phyloP scores from a whole-genome alignment of 441 rosid species.

The Gossypium lobatum region DNA sequence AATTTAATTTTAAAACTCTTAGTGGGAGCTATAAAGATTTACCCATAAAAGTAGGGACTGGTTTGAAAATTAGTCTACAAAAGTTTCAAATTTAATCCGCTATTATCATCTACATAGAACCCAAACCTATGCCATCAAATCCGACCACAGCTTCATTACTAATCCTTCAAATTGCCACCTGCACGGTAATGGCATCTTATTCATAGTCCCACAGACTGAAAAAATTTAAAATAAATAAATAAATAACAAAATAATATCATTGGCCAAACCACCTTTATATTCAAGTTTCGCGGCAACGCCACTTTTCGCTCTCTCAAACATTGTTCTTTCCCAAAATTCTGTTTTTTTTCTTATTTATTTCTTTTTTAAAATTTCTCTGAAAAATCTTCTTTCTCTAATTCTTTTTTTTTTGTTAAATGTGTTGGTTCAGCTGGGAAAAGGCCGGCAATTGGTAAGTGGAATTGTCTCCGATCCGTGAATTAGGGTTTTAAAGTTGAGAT shows the following conservation, averaged over 20 bases:
- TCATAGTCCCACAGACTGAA: neutral
- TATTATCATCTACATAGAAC: neutral
- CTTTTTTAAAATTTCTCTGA: neutral
- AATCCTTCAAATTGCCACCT: slow-evolving; percentile 4
- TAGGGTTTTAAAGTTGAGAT: slow-evolving; percentile 37
- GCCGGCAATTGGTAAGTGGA: slow-evolving; percentile 34
- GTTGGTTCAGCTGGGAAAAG: slow-evolving; percentile 19
- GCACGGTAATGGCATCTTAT: slow-evolving; percentile 16
- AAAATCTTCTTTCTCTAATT: slow-evolving; percentile 13
- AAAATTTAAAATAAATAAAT: neutral
- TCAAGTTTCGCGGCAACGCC: slow-evolving; percentile 99
- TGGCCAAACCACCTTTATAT: slow-evolving; percentile 50
- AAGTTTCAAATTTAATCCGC: neutral
- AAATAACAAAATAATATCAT: slow-evolving; percentile 22
- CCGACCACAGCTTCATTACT: neutral
- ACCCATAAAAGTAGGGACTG: neutral
- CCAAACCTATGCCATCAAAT: slow-evolving; percentile 10
- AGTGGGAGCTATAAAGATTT: neutral
- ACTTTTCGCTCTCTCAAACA: slow-evolving; percentile 6
- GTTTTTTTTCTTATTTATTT: neutral
- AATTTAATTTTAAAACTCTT: neutral
- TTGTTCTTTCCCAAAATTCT: neutral
- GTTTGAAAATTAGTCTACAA: neutral
- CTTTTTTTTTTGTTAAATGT: slow-evolving; percentile 1
- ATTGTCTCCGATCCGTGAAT: slow-evolving; percentile 34